These are phyloP conservation scores for Chalciporus piperatoides DNA, from an alignment of 1,284 basidiomycete species.

Conservation along the genomic window DNA sequence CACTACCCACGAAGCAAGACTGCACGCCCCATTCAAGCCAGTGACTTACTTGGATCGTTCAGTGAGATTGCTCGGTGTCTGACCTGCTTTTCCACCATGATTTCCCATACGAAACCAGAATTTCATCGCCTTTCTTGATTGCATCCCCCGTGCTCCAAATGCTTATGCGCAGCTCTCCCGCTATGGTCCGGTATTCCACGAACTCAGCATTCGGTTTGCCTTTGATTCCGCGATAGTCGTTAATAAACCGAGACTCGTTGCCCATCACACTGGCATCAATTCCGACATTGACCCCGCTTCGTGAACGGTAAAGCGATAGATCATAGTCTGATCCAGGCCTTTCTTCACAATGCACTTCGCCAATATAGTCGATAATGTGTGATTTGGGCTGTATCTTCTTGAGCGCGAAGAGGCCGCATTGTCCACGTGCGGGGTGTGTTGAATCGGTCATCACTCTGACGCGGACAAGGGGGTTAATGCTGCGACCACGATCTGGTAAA, in stretches of 20 bases:
- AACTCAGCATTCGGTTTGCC: slow-evolving; percentile 74
- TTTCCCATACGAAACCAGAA: slow-evolving; percentile 91
- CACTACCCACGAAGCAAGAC: neutral
- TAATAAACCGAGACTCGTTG: slow-evolving; percentile 85
- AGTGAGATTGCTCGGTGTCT: neutral
- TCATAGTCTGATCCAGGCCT: slow-evolving; percentile 80
- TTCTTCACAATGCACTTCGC: slow-evolving; percentile 77
- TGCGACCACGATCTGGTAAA: slow-evolving; percentile 28
- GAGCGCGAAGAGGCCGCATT: slow-evolving; percentile 77
- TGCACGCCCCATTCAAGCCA: neutral
- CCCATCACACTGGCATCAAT: slow-evolving; percentile 74
- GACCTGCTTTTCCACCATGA: slow-evolving; percentile 72
- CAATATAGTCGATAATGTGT: slow-evolving; percentile 79
- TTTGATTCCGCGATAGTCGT: slow-evolving; percentile 78
- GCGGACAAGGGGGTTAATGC: slow-evolving; percentile 21
- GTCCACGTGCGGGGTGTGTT: slow-evolving; percentile 76
- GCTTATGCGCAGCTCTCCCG: slow-evolving; percentile 74
- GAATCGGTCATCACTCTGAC: slow-evolving; percentile 45
- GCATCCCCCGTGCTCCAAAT: slow-evolving; percentile 60
- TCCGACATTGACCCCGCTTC: slow-evolving; percentile 54
- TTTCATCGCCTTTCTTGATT: slow-evolving; percentile 80
- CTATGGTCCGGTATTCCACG: slow-evolving; percentile 48
- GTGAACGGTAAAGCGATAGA: slow-evolving; percentile 66
- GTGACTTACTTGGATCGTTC: neutral
- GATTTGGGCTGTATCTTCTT: slow-evolving; percentile 64